phyloP scores from a whole-genome alignment of 2,329 filamentous ascomycete genomes.

The Cytospora piceicola region DNA sequence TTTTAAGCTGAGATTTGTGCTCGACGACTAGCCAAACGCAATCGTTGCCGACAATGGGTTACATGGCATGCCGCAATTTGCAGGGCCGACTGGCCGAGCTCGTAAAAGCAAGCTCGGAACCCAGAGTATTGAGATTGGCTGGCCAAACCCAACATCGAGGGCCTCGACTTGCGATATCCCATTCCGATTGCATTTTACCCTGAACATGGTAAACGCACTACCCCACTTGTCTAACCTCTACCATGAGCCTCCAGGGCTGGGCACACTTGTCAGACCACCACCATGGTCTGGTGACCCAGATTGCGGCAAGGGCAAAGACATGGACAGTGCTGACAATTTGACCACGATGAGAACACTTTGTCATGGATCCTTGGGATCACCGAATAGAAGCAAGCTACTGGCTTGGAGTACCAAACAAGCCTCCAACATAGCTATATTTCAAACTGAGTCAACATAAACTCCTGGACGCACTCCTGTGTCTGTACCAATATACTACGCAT shows the following conservation, averaged over 20 bases:
- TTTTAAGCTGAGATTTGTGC: not conserved
- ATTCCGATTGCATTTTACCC: not conserved
- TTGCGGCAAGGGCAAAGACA: not conserved
- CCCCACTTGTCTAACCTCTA: not conserved
- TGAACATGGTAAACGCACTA: not conserved
- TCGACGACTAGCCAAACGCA: not conserved
- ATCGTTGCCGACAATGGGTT: not conserved
- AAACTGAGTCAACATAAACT: not conserved
- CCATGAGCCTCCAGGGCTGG: not conserved
- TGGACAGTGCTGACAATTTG: not conserved
- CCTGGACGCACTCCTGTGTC: not conserved
- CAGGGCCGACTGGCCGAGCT: constrained; percentile 24
- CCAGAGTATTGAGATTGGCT: not conserved
- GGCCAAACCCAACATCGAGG: not conserved
- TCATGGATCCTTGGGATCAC: not conserved
- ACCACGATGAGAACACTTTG: not conserved
- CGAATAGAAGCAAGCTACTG: too few relatives aligned
- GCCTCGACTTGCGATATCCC: not conserved
- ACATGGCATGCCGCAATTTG: not conserved
- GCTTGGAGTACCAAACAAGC: too few relatives aligned
- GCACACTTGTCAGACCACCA: not conserved
- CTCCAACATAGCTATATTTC: too few relatives aligned
- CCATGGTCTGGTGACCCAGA: not conserved
- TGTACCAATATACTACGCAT: too few relatives aligned
- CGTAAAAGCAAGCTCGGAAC: not conserved